Evolutionary conservation across 2,329 filamentous ascomycete species (phyloP).

Genomic region (Trichophyton verrucosum): DNA sequence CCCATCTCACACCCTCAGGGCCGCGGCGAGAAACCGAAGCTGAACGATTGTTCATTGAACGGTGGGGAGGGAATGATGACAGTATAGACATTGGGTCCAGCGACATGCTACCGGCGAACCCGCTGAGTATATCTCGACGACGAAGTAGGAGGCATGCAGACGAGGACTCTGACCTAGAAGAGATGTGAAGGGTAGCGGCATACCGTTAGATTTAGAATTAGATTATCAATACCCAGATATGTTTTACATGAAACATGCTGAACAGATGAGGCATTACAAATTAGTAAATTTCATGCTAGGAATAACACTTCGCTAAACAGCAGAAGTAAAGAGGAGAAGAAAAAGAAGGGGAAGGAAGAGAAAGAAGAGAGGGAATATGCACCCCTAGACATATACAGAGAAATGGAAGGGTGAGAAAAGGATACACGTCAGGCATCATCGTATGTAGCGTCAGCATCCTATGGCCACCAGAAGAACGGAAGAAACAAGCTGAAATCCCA

Average conservation of each 20-base stretch:
- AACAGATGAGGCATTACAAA: background rate
- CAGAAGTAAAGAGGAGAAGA: background rate
- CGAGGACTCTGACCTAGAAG: slow-evolving; percentile 5
- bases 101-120: slow-evolving; percentile 23
- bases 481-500: background rate
- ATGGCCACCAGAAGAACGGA: background rate
- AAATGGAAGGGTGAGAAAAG: background rate
- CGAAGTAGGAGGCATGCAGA: background rate
- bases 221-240: background rate
- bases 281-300: background rate
- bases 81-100: slow-evolving; percentile 20
- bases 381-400: background rate
- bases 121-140: slow-evolving; percentile 8
- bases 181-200: background rate
- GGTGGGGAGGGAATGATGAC: slow-evolving; percentile 29
- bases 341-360: background rate
- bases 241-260: background rate
- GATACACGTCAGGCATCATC: background rate
- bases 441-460: background rate
- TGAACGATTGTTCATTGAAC: slow-evolving; percentile 27
- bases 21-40: slow-evolving; percentile 27
- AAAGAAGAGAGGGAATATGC: background rate
- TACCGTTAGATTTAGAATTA: background rate
- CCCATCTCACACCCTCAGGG: slow-evolving; percentile 18
- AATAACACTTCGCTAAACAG: background rate